phyloP scores from a whole-genome alignment of 2,329 filamentous ascomycete species.

The Fulvia fulva region DNA sequence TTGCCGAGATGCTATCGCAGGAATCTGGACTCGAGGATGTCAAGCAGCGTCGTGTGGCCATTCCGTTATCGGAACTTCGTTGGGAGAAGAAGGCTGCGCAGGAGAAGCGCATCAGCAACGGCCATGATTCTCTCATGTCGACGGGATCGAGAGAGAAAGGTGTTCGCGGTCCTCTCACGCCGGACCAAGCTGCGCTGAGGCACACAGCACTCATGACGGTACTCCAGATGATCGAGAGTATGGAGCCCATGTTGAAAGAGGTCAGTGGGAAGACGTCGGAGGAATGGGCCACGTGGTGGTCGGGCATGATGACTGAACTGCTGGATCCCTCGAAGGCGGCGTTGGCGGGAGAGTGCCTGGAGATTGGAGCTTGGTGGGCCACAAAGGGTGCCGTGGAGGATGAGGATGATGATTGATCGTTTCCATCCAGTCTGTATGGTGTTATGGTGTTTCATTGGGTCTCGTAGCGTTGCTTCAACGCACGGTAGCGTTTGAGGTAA shows the following conservation, averaged over 20 bases:
- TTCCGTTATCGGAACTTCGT: slow-evolving; percentile 76
- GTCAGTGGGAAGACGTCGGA: slow-evolving; percentile 81
- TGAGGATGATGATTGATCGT: slow-evolving; percentile 1
- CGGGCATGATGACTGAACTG: slow-evolving; percentile 79
- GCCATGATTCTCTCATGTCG: slow-evolving; percentile 20
- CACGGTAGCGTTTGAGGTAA: slow-evolving; percentile 86
- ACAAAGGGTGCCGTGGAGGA: slow-evolving; percentile 41
- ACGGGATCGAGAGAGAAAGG: slow-evolving; percentile 16
- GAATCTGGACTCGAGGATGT: slow-evolving; percentile 72
- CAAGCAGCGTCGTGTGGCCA: slow-evolving; percentile 73
- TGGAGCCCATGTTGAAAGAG: slow-evolving; percentile 79
- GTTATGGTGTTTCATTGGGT: slow-evolving; percentile 11
- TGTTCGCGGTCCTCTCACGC: slow-evolving; percentile 14
- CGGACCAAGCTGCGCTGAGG: slow-evolving; percentile 66
- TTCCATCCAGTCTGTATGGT: neutral
- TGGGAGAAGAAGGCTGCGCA: slow-evolving; percentile 72
- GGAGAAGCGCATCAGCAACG: slow-evolving; percentile 20
- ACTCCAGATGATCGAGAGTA: slow-evolving; percentile 75
- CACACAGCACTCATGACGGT: slow-evolving; percentile 77
- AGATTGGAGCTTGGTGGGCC: slow-evolving; percentile 63
- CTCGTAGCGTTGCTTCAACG: slow-evolving; percentile 72
- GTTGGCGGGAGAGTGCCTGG: slow-evolving; percentile 78
- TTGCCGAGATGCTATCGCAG: slow-evolving; percentile 73
- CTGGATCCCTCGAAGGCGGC: slow-evolving; percentile 69
- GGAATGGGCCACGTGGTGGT: slow-evolving; percentile 88